Conservation (phyloP, 306 rosid species). For the Mimosa bimucronata region DNA sequence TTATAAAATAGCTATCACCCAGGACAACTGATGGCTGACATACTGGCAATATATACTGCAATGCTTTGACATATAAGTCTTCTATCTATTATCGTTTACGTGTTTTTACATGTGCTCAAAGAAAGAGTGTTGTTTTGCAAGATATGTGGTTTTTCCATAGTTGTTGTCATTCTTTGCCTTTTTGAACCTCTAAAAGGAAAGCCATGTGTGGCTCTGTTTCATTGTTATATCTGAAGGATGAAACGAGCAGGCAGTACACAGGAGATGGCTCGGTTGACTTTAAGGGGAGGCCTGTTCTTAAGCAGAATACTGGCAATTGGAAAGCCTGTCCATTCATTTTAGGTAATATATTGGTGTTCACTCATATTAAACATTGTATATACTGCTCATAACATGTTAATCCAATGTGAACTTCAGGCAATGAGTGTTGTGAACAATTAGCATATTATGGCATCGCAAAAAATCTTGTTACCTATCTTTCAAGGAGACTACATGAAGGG, state of each 20-base stretch:
- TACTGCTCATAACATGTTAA: constrained; percentile 13
- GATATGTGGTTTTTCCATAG: constrained; percentile 20
- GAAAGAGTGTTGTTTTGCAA: constrained; percentile 13
- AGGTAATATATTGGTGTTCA: constrained; percentile 46
- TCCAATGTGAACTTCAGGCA: constrained; percentile 54
- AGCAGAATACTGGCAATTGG: constrained; percentile 67
- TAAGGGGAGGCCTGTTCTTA: constrained; percentile 63
- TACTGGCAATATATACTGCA: background rate
- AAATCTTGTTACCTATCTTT: constrained; percentile 92
- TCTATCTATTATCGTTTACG: background rate
- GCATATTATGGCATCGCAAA: constrained; percentile 94
- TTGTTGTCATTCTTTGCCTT: background rate
- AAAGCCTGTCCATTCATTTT: constrained; percentile 76
- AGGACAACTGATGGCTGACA: background rate
- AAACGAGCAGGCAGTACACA: constrained; percentile 45
- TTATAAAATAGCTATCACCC: background rate
- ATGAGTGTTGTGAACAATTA: constrained; percentile 90
- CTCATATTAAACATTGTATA: background rate
- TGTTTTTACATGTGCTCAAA: background rate
- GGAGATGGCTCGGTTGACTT: constrained; percentile 76
- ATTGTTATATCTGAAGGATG: constrained; percentile 51
- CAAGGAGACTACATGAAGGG: constrained; percentile 78
- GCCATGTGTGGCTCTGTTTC: background rate
- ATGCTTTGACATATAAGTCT: constrained; percentile 11
- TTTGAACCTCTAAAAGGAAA: background rate